These are phyloP conservation scores for Leccinum rimulosum DNA, from an alignment of 768 basidiomycete species.

Conservation along the genomic window DNA sequence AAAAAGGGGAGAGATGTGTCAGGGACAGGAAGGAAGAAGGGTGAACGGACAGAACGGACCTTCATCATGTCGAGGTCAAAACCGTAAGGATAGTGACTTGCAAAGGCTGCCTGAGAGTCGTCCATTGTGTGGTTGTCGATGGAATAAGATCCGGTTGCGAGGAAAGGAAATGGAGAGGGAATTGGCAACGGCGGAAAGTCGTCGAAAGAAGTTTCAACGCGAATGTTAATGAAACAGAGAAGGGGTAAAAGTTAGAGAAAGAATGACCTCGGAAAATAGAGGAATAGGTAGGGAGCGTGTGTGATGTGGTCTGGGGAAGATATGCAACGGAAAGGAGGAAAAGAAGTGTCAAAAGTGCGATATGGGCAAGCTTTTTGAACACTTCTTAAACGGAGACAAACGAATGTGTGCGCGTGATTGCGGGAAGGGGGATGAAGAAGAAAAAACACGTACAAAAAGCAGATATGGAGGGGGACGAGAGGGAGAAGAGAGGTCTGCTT, in stretches of 20 bases:
- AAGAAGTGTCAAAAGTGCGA: conserved; percentile 28
- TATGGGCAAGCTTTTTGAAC: conserved; percentile 26
- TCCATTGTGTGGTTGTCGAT: conserved; percentile 50
- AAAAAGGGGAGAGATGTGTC: not conserved
- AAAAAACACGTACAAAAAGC: conserved; percentile 43
- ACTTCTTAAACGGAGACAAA: conserved; percentile 27
- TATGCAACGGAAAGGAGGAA: conserved; percentile 24
- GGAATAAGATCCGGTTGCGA: conserved; percentile 23
- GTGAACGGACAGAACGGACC: conserved; percentile 40
- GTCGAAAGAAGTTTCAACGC: conserved; percentile 31
- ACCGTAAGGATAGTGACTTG: conserved; percentile 66
- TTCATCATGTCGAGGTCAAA: conserved; percentile 95
- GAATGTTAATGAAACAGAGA: conserved; percentile 44
- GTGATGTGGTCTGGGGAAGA: conserved; percentile 29
- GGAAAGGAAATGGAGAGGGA: conserved; percentile 41
- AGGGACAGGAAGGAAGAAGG: conserved; percentile 1
- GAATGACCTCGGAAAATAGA: conserved; percentile 39
- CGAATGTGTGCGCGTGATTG: conserved; percentile 30
- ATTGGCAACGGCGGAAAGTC: conserved; percentile 49
- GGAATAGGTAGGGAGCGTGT: conserved; percentile 45
- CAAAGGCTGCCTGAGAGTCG: conserved; percentile 71
- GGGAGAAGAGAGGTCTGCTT: conserved; percentile 35
- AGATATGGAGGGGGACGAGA: conserved; percentile 22
- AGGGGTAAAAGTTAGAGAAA: conserved; percentile 56
- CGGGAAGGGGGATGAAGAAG: conserved; percentile 20